Conservation (phyloP, 1,284 basidiomycete genomes). For the Moniliophthora roreri region DNA sequence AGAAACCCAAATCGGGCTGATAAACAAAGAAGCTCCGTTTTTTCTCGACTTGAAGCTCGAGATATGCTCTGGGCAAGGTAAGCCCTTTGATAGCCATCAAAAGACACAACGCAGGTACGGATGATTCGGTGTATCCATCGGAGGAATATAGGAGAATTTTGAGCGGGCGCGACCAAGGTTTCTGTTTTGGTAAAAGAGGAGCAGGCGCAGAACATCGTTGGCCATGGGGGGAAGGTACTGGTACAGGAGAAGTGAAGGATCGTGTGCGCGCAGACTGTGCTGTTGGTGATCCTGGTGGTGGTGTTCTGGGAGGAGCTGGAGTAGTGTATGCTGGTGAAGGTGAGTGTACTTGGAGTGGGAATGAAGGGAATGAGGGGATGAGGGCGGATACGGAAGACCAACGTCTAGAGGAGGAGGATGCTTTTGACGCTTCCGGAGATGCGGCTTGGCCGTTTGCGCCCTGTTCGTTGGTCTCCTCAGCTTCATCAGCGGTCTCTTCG, state of each 20-base stretch:
- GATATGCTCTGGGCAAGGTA: constrained; percentile 85
- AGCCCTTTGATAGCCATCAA: constrained; percentile 80
- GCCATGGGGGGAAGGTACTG: constrained; percentile 17
- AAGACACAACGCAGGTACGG: constrained; percentile 83
- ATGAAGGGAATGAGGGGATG: constrained; percentile 34
- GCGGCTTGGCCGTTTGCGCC: not conserved
- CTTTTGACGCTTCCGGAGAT: constrained; percentile 33
- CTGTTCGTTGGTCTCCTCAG: not conserved
- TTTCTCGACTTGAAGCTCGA: constrained; percentile 77
- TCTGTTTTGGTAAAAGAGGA: constrained; percentile 16
- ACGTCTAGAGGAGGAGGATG: constrained; percentile 23
- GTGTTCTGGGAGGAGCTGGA: not conserved
- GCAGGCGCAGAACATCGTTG: constrained; percentile 16
- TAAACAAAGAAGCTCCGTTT: constrained; percentile 90
- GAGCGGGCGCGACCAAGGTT: constrained; percentile 48
- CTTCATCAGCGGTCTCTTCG: not conserved
- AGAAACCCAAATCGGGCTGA: constrained; percentile 74
- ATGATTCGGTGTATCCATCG: constrained; percentile 91
- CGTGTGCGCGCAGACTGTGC: constrained; percentile 6
- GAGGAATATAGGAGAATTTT: constrained; percentile 74
- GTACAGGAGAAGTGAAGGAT: constrained; percentile 18
- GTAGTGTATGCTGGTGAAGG: constrained; percentile 23
- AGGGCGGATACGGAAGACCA: constrained; percentile 40
- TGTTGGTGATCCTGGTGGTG: constrained; percentile 5
- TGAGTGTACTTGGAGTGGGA: constrained; percentile 19